Conservation (phyloP, 257 asterid species). For the Gentiana dahurica region DNA sequence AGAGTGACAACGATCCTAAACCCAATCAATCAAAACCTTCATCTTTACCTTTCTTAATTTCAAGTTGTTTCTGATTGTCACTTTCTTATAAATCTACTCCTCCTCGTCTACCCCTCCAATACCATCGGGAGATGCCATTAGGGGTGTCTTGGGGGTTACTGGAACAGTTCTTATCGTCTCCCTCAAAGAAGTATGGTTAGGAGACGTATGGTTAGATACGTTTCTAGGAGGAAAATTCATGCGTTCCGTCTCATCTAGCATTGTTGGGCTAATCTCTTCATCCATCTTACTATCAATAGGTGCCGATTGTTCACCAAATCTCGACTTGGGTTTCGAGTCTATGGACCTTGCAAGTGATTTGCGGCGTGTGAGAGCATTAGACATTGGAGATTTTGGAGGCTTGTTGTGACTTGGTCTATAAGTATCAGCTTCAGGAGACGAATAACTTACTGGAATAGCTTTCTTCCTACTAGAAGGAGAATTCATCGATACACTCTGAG, state of each 20-base stretch:
- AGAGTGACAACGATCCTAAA: too few relatives aligned
- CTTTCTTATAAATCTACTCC: constrained; percentile 76
- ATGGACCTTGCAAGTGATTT: constrained; percentile 58
- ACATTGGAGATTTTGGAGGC: constrained; percentile 63
- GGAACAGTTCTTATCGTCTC: constrained; percentile 27
- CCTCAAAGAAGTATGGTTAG: constrained; percentile 19
- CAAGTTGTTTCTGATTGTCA: constrained; percentile 51
- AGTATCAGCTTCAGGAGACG: constrained; percentile 44
- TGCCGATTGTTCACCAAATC: constrained; percentile 69
- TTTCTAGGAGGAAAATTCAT: constrained; percentile 11
- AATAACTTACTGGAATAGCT: too few relatives aligned
- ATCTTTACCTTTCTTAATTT: constrained; percentile 47
- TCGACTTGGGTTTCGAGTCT: constrained; percentile 69
- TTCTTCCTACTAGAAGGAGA: too few relatives aligned
- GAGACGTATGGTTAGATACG: constrained; percentile 38
- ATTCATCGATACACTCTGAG: constrained; percentile 24
- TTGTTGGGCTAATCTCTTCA: constrained; percentile 20
- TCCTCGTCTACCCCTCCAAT: constrained; percentile 50
- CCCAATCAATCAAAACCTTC: constrained; percentile 28
- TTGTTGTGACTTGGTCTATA: constrained; percentile 39
- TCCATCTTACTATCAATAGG: constrained; percentile 24
- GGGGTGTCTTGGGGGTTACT: constrained; percentile 49
- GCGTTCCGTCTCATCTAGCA: constrained; percentile 21
- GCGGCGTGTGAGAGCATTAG: constrained; percentile 38
- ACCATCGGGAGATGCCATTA: constrained; percentile 43